These are phyloP conservation scores for Fusarium nygamai DNA, from an alignment of 2,329 filamentous ascomycete genomes.

Conservation along the genomic window DNA sequence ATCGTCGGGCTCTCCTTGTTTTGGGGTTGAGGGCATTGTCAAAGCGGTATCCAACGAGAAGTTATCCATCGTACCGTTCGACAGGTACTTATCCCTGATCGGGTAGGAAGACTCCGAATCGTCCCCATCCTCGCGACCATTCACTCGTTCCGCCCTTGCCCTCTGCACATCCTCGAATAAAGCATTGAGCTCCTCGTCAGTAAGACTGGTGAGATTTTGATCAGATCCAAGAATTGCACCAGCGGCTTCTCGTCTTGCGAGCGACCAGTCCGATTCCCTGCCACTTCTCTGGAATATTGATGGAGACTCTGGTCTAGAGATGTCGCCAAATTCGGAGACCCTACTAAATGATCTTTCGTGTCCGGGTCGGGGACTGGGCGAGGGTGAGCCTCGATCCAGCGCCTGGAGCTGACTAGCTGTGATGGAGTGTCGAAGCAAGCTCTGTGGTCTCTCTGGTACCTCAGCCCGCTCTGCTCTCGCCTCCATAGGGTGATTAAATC, in stretches of 20 bases:
- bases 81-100: conserved; percentile 93
- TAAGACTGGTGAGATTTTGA: conserved; percentile 88
- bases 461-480: conserved; percentile 92
- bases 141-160: conserved; percentile 80
- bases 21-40: conserved; percentile 94
- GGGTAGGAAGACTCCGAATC: conserved; percentile 94
- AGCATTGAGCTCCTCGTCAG: conserved; percentile 92
- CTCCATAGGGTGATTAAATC: conserved; percentile 98
- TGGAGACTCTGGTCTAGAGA: conserved; percentile 81
- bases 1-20: conserved; percentile 79
- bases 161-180: conserved; percentile 94
- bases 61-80: conserved; percentile 92
- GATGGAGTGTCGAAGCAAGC: conserved; percentile 84
- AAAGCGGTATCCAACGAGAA: conserved; percentile 94
- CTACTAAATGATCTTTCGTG: conserved; percentile 87
- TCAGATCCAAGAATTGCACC: conserved; percentile 88
- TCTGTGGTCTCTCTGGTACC: conserved; percentile 66
- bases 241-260: conserved; percentile 92
- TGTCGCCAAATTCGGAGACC: conserved; percentile 79
- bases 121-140: conserved; percentile 80
- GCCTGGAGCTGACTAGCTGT: conserved; percentile 69
- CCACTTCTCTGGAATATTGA: conserved; percentile 71
- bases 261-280: conserved; percentile 92
- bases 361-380: conserved; percentile 70
- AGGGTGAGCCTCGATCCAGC: conserved; percentile 66